Base-by-base conservation (phyloP, 1,284 basidiomycete species). In the Pseudomicrostroma phylloplanum region DNA sequence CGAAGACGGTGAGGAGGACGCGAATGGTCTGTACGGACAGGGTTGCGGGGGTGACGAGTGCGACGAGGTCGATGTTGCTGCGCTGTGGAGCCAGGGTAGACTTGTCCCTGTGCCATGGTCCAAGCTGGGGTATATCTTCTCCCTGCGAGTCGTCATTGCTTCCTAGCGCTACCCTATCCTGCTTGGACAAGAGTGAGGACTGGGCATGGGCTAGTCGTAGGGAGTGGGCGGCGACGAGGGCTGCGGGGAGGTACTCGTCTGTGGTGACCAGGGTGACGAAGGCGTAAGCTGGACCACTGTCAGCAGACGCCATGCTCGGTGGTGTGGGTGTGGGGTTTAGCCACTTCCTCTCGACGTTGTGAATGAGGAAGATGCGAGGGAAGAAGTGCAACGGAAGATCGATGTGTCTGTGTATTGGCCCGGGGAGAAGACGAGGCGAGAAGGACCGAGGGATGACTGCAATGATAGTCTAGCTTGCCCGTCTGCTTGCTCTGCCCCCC, bases 21-120 rank as follows among this genome's bases (percentile, higher is more conserved):
- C 88, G 90, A 69, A 94, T 88, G 54, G 90, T 85, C 56, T 85
- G 84, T n/a, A 93, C 89, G 76, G 90, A 87, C 71, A 97, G 87
- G 0, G 90, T 89, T 77, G 93, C 90, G 57, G 94, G 92, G 6
- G 93, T 94, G 67, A 94, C 90, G 55, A 98, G 83, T 80, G 91
- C 96, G 66, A 92, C 87, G n/a, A 89, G 89, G 72, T 92, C 85
- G 75, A 90, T 46, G 19, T 62, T 58, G 8, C 30, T 46, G 3
- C 57, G 55, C 19, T 21, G n/a, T 1, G 56, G 39, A 6, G 26
- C 7, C 6, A 7, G 26, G 2, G 30, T n/a, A 12, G 55, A 56
- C n/a, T 93, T 25, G 54, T 23, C 19, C n/a, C 48, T 42, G 23
- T 30, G 23, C 17, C 55, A 53, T 41, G 59, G 23, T 49, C 61